Conservation (phyloP, 1,284 basidiomycete genomes). For the Trichosporon sp. region DNA sequence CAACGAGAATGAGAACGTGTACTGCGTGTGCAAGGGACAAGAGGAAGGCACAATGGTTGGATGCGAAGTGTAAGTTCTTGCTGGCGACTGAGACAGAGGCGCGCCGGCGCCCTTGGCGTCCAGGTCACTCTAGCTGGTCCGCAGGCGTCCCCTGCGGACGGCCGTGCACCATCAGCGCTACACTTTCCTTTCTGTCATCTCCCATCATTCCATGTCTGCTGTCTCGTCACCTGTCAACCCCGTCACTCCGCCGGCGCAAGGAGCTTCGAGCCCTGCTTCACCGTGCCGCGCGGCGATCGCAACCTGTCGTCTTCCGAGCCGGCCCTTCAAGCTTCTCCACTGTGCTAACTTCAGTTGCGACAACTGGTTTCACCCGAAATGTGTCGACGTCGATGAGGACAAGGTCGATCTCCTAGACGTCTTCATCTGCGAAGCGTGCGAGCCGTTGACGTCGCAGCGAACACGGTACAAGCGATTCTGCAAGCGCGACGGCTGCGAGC, state of each 20-base stretch:
- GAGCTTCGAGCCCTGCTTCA: not conserved
- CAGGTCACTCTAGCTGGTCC: not conserved
- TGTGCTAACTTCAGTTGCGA: conserved; percentile 33
- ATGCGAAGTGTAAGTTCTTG: conserved; percentile 36
- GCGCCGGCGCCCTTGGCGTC: not conserved
- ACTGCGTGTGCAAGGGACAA: conserved; percentile 43
- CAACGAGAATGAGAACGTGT: conserved; percentile 24
- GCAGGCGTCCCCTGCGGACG: not conserved
- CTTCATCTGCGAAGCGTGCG: conserved; percentile 44
- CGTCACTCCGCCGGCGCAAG: not conserved
- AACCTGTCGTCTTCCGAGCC: not conserved
- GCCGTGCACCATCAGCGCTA: not conserved
- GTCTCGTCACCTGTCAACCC: not conserved
- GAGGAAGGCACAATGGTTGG: conserved; percentile 44
- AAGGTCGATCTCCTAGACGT: conserved; percentile 39
- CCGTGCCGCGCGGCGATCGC: not conserved
- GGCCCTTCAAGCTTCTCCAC: not conserved
- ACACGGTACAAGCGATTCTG: conserved; percentile 40
- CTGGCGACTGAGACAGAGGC: not conserved
- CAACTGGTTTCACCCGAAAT: conserved; percentile 45
- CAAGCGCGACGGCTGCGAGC: conserved; percentile 37
- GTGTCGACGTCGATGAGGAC: conserved; percentile 36
- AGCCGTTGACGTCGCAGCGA: conserved; percentile 31
- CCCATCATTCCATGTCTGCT: not conserved
- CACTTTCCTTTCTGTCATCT: not conserved